Evolutionary conservation across 2,329 filamentous ascomycete genomes (phyloP).

Genomic region (Ploettnerulaceae sp.): DNA sequence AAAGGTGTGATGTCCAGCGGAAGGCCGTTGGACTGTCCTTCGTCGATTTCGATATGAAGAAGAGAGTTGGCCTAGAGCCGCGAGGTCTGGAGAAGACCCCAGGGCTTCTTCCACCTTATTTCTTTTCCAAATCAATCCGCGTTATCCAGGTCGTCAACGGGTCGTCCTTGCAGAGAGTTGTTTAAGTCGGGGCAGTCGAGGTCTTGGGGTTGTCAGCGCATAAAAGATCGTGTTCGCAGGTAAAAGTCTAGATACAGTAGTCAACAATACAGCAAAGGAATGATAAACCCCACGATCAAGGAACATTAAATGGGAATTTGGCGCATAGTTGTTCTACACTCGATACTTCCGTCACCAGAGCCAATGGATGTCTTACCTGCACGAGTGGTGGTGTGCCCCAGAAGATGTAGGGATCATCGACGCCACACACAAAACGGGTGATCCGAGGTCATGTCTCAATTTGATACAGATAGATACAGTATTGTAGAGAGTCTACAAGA

Average conservation of each 20-base stretch:
- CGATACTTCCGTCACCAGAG: conserved; percentile 4
- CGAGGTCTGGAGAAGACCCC: conserved; percentile 7
- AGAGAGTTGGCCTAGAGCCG: conserved; percentile 11
- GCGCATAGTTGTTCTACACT: not conserved
- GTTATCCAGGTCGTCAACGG: not conserved
- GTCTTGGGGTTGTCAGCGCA: conserved; percentile 2
- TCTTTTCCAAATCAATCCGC: not conserved
- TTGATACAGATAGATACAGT: not conserved
- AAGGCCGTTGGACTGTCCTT: conserved; percentile 14
- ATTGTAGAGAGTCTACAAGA: not conserved
- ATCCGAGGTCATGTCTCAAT: not conserved
- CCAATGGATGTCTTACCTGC: not conserved
- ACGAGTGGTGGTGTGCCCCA: conserved; percentile 1
- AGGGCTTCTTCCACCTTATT: not conserved
- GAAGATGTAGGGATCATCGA: conserved; percentile 5
- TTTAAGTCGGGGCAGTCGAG: too few relatives aligned
- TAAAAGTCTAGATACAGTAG: not conserved
- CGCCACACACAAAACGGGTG: conserved; percentile 3
- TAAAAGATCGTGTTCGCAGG: conserved; percentile 1
- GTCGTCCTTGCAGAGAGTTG: not conserved
- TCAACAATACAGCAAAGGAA: not conserved
- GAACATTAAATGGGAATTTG: not conserved
- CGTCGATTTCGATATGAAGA: conserved; percentile 1
- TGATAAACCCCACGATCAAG: not conserved
- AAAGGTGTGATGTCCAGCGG: conserved; percentile 17